These are phyloP conservation scores for Xylariomycetidae sp. DNA, from an alignment of 2,329 filamentous ascomycete genomes.

Conservation along the genomic window DNA sequence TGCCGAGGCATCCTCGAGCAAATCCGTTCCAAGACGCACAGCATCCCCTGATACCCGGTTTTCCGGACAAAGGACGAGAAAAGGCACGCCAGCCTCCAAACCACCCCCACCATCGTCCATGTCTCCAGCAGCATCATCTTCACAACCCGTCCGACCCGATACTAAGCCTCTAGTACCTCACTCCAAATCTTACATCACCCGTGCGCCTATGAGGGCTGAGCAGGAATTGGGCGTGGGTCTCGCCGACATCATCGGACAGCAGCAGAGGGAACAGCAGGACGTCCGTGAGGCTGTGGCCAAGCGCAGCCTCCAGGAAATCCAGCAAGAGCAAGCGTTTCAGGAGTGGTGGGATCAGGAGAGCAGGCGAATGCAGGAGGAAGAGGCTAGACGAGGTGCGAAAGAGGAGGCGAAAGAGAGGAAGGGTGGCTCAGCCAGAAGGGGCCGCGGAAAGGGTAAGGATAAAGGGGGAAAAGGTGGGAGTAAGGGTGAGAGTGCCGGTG, in stretches of 20 bases:
- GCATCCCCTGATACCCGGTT: constrained; percentile 61
- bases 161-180: constrained; percentile 48
- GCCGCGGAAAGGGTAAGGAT: background rate
- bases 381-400: constrained; percentile 37
- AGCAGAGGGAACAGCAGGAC: constrained; percentile 77
- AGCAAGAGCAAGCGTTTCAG: constrained; percentile 94
- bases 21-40: constrained; percentile 40
- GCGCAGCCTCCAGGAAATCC: constrained; percentile 87
- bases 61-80: constrained; percentile 47
- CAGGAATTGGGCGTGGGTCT: constrained; percentile 68
- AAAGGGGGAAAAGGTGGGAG: background rate
- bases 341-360: constrained; percentile 94
- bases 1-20: constrained; percentile 33
- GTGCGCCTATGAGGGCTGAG: constrained; percentile 57
- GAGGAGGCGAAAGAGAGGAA: constrained; percentile 39
- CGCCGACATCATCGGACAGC: constrained; percentile 82
- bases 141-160: constrained; percentile 20
- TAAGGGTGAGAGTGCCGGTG: too few relatives aligned
- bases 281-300: constrained; percentile 83
- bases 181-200: constrained; percentile 56
- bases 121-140: background rate
- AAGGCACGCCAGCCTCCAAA: too few relatives aligned
- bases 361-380: constrained; percentile 62
- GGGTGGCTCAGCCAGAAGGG: too few relatives aligned
- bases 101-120: too few relatives aligned